Base-by-base conservation (phyloP, 2,329 filamentous ascomycete genomes). In the Colletotrichum ledebouriae region DNA sequence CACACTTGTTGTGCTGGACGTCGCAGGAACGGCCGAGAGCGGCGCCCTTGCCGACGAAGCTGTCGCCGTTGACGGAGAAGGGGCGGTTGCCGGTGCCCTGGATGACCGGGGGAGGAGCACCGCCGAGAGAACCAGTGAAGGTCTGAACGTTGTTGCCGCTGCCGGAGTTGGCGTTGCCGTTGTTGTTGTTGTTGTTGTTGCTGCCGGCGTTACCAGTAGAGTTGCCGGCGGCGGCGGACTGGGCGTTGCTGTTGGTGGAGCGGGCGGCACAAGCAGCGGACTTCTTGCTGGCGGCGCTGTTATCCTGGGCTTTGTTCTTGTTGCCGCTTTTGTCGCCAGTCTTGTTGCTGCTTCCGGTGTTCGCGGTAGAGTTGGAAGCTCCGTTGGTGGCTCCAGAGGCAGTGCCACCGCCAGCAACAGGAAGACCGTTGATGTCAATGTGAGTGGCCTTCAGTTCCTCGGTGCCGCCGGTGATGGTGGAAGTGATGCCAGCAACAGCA, bases 31-130 rank as follows among this genome's bases (percentile, higher is more conserved):
- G 82, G 75, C 81, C 78, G 66, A 84, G 73, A 10, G 84, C 84
- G 41, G 82, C 83, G 50, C 77, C 80, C 10, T 74, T 72, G 71
- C 82, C 82, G 5, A 84, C 79, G 76, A 90, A 90, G 69, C 82
- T 87, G 62, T 83, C 83, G 15, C 82, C 84, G 63, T 85, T 88
- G 71, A 88, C 88, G 56, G 75, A 78, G 75, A 86, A 86, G 59
- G 83, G 83, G 15, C 80, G 80, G 50, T 77, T 72, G 4, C 75
- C 74, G 3, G 78, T 77, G 52, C 20, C 25, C 72, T 76, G 77
- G 71, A 78, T 71, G 29, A 85, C 81, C 4, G 84, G 73, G 2
- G 83, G 82, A 2, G 82, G 71, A 0, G 80, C 66, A 33, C 81
- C 83, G 47, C 83, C 81, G 22, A 80, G 78, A 58, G 77, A 69